A percentile compares a stretch with the other conserved stretches of the same genome.
Evolutionary conservation across 2,329 filamentous ascomycete species (phyloP).

Genomic region (Dactylonectria estremocensis): DNA sequence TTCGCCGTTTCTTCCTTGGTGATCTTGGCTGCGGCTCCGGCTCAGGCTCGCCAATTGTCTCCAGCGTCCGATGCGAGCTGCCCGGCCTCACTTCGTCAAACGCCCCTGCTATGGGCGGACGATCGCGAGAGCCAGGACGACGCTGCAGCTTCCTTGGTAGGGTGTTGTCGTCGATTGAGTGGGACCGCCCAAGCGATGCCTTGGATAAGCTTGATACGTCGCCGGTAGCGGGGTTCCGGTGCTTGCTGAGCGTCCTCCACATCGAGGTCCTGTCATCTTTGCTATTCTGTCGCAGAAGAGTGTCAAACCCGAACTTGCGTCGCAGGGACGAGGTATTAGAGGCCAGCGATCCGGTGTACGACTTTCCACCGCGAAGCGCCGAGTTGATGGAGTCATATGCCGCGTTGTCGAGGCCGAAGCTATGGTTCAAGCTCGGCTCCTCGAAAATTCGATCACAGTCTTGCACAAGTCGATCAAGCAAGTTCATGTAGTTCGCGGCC

Average conservation of each 20-base stretch:
- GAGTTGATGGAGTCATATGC: constrained; percentile 74
- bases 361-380: constrained; percentile 68
- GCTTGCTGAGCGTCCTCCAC: constrained; percentile 91
- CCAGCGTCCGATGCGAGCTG: constrained; percentile 71
- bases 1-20: constrained; percentile 86
- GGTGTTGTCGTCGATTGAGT: constrained; percentile 81
- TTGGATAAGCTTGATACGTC: constrained; percentile 78
- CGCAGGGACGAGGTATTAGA: constrained; percentile 91
- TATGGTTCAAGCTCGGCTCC: constrained; percentile 64
- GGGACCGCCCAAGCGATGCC: constrained; percentile 77
- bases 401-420: constrained; percentile 57
- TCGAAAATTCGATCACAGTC: constrained; percentile 93
- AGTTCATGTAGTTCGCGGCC: constrained; percentile 87
- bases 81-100: constrained; percentile 73
- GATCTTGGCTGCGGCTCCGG: constrained; percentile 58
- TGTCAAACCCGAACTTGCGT: constrained; percentile 86
- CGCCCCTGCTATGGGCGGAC: constrained; percentile 73
- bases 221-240: constrained; percentile 72
- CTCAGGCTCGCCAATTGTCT: constrained; percentile 73
- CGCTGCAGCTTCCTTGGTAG: constrained; percentile 55
- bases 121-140: constrained; percentile 71
- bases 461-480: constrained; percentile 90
- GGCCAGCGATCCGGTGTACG: constrained; percentile 80
- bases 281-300: constrained; percentile 83
- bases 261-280: constrained; percentile 84